Base-by-base conservation (phyloP, 169 alveolate genomes). In the Amoebophrya sp. region DNA sequence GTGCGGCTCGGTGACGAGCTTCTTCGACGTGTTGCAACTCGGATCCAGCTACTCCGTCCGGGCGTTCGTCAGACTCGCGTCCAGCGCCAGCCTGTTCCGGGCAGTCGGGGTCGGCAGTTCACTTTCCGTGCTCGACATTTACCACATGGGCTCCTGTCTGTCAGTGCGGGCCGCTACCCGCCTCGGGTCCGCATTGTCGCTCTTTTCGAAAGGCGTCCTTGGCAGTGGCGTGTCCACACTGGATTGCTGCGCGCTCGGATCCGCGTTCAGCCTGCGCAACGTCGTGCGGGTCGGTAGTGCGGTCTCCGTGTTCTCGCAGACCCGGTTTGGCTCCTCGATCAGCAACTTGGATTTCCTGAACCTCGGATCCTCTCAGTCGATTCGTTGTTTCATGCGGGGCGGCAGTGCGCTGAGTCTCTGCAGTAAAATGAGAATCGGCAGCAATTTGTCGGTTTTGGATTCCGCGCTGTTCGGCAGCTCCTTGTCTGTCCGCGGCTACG, bases 381-480 rank as follows among this genome's bases (percentile, higher is more conserved):
- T 88, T 35, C 35, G 90, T 2, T 23, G 40, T 2, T 88, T 88
- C 40, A 18, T 32, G 29, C 0, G 90, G 47, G 14, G 14, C 47
- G 90, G 90, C 35, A 25, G 40, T 1, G 35, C 90, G 40, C 40
- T 88, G 40, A 33, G 53, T 1, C 23, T 40, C 12, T 23, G 14
- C 7, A 1, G 23, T 33, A n/a, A 40, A 14, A 39, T n/a, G 53
- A 39, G 40, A n/a, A 23, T 88, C 41, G 90, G 90, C 0, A 35
- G 29, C 32, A 40, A 39, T 10, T 40, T 88, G 10, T 33, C 90
- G 0, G 23, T 40, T 12, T 40, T 88, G 14, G 90, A 88, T 40
- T 32, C 53, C 90, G 32, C 90, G 35, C 3, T 32, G 23, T 40
- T 88, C 25, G 90, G 90, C 40, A 88, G 90, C 47, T 88, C 90